Evolutionary conservation across 495 filamentous ascomycete genomes (phyloP).

Genomic region (Trichoderma reesei): DNA sequence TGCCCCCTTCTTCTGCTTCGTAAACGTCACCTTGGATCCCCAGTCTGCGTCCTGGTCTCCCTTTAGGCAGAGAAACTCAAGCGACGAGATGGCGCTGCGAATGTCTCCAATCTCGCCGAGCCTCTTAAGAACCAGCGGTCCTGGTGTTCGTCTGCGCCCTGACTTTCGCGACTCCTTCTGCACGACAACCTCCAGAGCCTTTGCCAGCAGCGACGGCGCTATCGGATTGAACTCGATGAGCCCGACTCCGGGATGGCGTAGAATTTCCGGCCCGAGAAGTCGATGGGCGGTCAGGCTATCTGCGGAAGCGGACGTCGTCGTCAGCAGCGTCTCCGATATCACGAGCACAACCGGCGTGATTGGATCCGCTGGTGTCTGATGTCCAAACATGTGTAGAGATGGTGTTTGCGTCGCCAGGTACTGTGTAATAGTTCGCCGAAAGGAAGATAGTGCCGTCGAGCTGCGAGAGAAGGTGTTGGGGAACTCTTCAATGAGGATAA

Average conservation of each 20-base stretch:
- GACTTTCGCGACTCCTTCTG: slow-evolving; percentile 70
- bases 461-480: slow-evolving; percentile 68
- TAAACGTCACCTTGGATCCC: slow-evolving; percentile 56
- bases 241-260: slow-evolving; percentile 61
- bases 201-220: slow-evolving; percentile 75
- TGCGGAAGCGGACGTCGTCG: slow-evolving; percentile 61
- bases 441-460: slow-evolving; percentile 57
- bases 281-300: slow-evolving; percentile 88
- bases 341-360: slow-evolving; percentile 77
- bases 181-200: slow-evolving; percentile 69
- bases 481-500: slow-evolving; percentile 91
- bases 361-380: slow-evolving; percentile 22
- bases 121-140: slow-evolving; percentile 58
- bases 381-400: slow-evolving; percentile 28
- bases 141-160: slow-evolving; percentile 54
- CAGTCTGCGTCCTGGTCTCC: slow-evolving; percentile 54
- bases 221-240: slow-evolving; percentile 87
- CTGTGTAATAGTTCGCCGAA: slow-evolving; percentile 63
- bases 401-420: slow-evolving; percentile 57
- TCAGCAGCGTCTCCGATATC: slow-evolving; percentile 76
- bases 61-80: slow-evolving; percentile 83
- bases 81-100: slow-evolving; percentile 75
- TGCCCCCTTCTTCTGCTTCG: slow-evolving; percentile 48
- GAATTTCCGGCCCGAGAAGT: slow-evolving; percentile 74
- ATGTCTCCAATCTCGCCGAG: slow-evolving; percentile 83